Evolutionary conservation across 257 asterid species (phyloP), one percentile per base, ranked within the genome.

Genomic region (Jacaranda mimosifolia): DNA sequence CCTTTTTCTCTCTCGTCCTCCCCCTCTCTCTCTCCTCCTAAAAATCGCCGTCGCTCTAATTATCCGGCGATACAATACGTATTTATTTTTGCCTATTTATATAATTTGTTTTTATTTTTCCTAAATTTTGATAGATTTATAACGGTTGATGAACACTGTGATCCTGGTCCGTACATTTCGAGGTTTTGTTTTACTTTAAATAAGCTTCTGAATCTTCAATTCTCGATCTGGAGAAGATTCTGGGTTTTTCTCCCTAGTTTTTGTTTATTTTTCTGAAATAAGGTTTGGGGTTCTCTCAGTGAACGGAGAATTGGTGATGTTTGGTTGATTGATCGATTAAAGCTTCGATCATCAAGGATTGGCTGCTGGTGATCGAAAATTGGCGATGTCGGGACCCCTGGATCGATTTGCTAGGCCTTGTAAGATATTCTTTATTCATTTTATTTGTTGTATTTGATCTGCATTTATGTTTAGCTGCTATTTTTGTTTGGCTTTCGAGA

Each of bases 351-450:
- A 40, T 81, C 67, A 17, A 52, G 72, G 68, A 57, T 72, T 39
- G 57, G 70, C 46, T 12, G 57, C 66, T 48, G 83, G 76, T 73
- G 77, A 71, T 75, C 51, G 55, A 18, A 15, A 45, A 73, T 53
- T 73, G 77, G 78, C 75, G 69, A 92, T 92, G 97, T 92, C 98
- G 32, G 98, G 98, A 77, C 98, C 97, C 40, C 81, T 94, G 86
- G 98, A 94, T 83, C 92, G 96, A 53, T 88, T 94, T 78, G 96
- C 97, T 43, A 88, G 92, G 86, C 97, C 97, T 75, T 92, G 97
- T 92, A 70, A 92, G 98, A 83, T 68, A 59, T 51, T 53, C 60
- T 53, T 7, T 53, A 35, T 77, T 45, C 63, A 19, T 12, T 63
- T 58, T 72, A 36, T 35, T 3, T 35, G 32, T 4, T 71, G 43